Base-by-base conservation (phyloP, 2,329 filamentous ascomycete genomes). In the Chaetomium olivaceum region DNA sequence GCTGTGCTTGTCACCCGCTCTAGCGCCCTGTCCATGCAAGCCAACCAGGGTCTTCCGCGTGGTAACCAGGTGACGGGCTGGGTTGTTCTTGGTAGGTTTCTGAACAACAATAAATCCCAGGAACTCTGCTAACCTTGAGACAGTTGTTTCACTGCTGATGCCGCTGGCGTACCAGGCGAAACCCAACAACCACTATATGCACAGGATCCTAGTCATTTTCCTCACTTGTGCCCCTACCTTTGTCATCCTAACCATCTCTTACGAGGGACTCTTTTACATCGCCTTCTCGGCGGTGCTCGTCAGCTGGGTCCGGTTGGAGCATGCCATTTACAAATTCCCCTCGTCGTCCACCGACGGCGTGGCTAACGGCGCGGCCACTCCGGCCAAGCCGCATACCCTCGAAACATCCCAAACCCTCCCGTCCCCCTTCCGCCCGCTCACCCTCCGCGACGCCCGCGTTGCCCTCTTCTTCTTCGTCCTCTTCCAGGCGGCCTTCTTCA, bases 231-330 rank as follows among this genome's bases (percentile, higher is more conserved):
- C 94, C 0, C 95, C 95, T 0, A 90, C 91, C 1, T 99, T 98
- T 78, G 90, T 99, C 74, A 94, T 99, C 73, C 86, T 99, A 59
- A 96, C 93, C 8, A 97, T 98, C 72, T 97, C 94, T 0, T 99
- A 96, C 79, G 95, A 99, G 77, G 94, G 94, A 0, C 83, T 99
- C 2, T 99, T 99, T 77, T 99, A 98, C 78, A 87, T 97, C 66
- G 88, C 90, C 12, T 99, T 97, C 78, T 93, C 89, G 74, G 81
- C 90, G 62, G 91, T 89, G 25, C 80, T 99, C 5, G 83, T 97
- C 60, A 88, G 89, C 63, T 99, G 95, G 95, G 91, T 97, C 39
- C 88, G 89, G n/a, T 83, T 99, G 1, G 95, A 99, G 77, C 91
- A 96, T 75, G 87, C 87, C 63, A 86, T 94, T 58, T 88, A 90